Percentiles rank a stretch among this genome's conserved stretches.
phyloP scores from a whole-genome alignment of 2,329 filamentous ascomycete genomes.

The Emergomyces orientalis region DNA sequence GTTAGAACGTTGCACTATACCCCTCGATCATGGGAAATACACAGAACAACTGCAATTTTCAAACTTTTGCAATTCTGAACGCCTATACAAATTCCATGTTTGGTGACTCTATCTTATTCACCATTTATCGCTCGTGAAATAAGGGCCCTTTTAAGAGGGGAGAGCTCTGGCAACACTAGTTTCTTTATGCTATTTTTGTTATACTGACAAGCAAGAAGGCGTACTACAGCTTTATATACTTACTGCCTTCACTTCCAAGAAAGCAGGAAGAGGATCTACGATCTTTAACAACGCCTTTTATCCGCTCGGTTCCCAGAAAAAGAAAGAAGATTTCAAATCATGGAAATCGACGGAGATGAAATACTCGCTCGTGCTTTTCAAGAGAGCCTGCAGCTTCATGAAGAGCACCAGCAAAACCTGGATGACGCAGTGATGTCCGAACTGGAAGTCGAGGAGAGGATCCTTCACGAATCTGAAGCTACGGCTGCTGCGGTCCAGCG shows the following conservation, averaged over 20 bases:
- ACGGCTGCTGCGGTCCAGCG: conserved; percentile 1
- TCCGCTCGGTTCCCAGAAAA: not conserved
- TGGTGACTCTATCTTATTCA: not conserved
- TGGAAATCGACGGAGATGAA: conserved; percentile 8
- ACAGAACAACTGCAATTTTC: no score
- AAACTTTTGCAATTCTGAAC: not conserved
- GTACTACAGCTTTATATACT: not conserved
- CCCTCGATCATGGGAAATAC: not conserved
- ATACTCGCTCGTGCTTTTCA: conserved; percentile 13
- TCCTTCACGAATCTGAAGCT: conserved; percentile 9
- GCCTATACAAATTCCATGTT: not conserved
- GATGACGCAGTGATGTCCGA: not conserved
- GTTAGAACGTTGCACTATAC: not conserved
- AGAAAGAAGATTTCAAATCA: not conserved
- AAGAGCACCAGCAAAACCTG: conserved; percentile 9
- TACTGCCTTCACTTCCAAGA: not conserved
- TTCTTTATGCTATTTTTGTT: not conserved
- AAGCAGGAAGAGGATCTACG: not conserved
- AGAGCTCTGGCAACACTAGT: not conserved
- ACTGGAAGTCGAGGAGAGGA: conserved; percentile 7
- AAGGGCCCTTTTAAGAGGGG: not conserved
- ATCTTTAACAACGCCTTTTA: not conserved
- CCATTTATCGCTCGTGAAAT: not conserved
- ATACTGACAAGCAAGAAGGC: not conserved
- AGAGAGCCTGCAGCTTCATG: conserved; percentile 11